These are phyloP conservation scores for Clohesyomyces aquaticus DNA, from an alignment of 495 filamentous ascomycete genomes.

Conservation along the genomic window DNA sequence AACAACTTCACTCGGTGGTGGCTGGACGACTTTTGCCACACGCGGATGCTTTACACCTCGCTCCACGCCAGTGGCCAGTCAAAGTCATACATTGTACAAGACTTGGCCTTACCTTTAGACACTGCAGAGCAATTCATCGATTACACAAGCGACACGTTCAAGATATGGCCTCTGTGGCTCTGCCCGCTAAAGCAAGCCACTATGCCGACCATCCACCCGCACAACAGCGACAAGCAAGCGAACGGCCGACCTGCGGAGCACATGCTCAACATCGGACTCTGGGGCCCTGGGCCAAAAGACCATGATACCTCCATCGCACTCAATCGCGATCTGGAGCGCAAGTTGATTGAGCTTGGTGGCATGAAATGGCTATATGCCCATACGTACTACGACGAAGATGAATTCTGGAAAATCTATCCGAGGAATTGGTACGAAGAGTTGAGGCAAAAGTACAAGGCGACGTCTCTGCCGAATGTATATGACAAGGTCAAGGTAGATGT, in stretches of 20 bases:
- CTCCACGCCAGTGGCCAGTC: conserved; percentile 57
- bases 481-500: conserved; percentile 59
- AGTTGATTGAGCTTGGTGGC: conserved; percentile 67
- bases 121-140: conserved; percentile 55
- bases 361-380: conserved; percentile 64
- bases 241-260: conserved; percentile 34
- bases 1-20: conserved; percentile 57
- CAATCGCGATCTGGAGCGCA: conserved; percentile 68
- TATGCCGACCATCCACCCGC: conserved; percentile 44
- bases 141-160: conserved; percentile 51
- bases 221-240: conserved; percentile 17
- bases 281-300: conserved; percentile 50
- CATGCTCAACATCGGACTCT: conserved; percentile 62
- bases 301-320: conserved; percentile 52
- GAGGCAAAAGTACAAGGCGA: conserved; percentile 55
- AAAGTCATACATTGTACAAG: conserved; percentile 58
- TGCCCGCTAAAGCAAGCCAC: conserved; percentile 56
- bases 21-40: conserved; percentile 67
- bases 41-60: conserved; percentile 64
- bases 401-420: conserved; percentile 60
- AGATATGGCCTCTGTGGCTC: conserved; percentile 63
- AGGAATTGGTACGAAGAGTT: conserved; percentile 55
- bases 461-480: conserved; percentile 57
- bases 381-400: conserved; percentile 57
- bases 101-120: conserved; percentile 58